Evolutionary conservation across 1,284 basidiomycete species (phyloP), one percentile per base, ranked within the genome.

Genomic region (Bondarzewia mesenterica): DNA sequence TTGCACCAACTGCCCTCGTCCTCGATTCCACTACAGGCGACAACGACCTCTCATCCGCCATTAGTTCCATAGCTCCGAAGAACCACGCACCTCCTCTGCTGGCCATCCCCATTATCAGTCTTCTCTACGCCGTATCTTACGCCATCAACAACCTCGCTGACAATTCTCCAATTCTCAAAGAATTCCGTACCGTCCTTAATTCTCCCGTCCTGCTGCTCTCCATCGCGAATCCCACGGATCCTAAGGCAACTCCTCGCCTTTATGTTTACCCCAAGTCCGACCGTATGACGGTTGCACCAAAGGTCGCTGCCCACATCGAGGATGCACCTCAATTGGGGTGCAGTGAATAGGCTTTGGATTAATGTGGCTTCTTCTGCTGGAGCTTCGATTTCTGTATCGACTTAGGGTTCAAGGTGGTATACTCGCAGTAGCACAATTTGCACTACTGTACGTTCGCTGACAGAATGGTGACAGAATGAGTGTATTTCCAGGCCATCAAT

Each of bases 1-100:
- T n/a, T 35, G 49, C 20, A 14, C 46, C 49, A 15, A 51, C 45
- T 4, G 53, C 52, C 2, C 49, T 55, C n/a, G 41, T 55, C 15
- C 53, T 53, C n/a, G 53, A 55, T 37, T 55, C 53, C 10, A 38
- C 44, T 2, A 49, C 52, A 18, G 47, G 45, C 7, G 47, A 48
- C 41, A 47, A 49, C 16, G 49, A 44, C 5, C 48, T 53, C 12
- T 25, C 32, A 41, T 49, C 45, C n/a, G 32, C 32, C 32, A 35
- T 35, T n/a, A n/a, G 10, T 8, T 35, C 32, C 32, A 8, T n/a
- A 8, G n/a, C 32, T n/a, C 32, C 32, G 8, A 8, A 8, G 8
- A 35, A 35, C 32, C 32, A 8, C 32, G 10, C n/a, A 8, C n/a
- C n/a, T 35, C 32, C 10, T n/a, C 10, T 35, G 10, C 32, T 35